Conservation (phyloP, 2,329 filamentous ascomycete genomes). For the Aaosphaeria pasadenensis region DNA sequence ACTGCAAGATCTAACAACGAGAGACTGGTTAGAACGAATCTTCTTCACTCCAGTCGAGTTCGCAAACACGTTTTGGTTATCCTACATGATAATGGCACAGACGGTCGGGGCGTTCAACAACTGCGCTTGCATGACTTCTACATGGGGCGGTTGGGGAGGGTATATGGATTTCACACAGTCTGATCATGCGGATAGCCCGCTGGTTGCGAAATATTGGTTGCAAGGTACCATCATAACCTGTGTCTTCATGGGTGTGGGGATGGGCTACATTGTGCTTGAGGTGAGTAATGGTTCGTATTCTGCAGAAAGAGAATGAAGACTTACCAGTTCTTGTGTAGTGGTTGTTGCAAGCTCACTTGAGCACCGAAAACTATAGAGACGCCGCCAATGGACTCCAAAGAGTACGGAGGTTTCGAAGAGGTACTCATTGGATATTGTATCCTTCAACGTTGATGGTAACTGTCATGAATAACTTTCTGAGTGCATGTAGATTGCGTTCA, state of each 20-base stretch:
- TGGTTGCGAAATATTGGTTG: slow-evolving; percentile 26
- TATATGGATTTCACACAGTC: slow-evolving; percentile 36
- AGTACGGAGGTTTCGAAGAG: slow-evolving; percentile 16
- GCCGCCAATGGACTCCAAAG: slow-evolving; percentile 16
- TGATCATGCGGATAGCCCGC: slow-evolving; percentile 20
- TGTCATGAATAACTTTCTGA: slow-evolving; percentile 7
- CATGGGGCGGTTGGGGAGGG: slow-evolving; percentile 34
- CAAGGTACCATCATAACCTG: slow-evolving; percentile 23
- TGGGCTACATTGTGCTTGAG: slow-evolving; percentile 32
- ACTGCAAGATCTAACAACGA: slow-evolving; percentile 6
- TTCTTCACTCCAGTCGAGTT: slow-evolving; percentile 34
- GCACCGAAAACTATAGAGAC: slow-evolving; percentile 22
- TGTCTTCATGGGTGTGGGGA: slow-evolving; percentile 22
- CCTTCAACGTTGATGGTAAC: slow-evolving; percentile 7
- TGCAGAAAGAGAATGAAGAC: not conserved
- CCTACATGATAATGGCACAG: slow-evolving; percentile 38
- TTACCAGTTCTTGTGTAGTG: slow-evolving; percentile 14
- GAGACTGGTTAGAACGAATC: slow-evolving; percentile 19
- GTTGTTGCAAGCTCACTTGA: slow-evolving; percentile 32
- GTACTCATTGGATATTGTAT: slow-evolving; percentile 14
- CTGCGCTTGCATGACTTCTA: slow-evolving; percentile 39
- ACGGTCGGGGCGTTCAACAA: slow-evolving; percentile 40
- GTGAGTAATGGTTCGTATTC: slow-evolving; percentile 3
- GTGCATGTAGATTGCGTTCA: slow-evolving; percentile 3
- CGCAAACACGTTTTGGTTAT: slow-evolving; percentile 34